Evolutionary conservation across 2,329 filamentous ascomycete species (phyloP).

Genomic region (Exophiala sp.): DNA sequence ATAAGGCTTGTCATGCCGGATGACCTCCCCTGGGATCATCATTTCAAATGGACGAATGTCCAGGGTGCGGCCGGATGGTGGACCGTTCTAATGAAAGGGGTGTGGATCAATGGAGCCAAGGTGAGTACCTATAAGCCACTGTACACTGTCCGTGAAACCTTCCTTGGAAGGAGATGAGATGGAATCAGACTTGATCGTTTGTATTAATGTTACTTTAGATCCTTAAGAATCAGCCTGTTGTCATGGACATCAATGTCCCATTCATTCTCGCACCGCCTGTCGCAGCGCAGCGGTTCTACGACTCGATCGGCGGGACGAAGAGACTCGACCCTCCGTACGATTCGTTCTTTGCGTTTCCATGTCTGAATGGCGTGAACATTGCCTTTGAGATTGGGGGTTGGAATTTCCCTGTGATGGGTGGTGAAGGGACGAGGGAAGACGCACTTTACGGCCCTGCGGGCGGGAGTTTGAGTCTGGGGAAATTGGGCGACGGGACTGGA

Average conservation of each 20-base stretch:
- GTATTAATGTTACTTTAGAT: constrained; percentile 10
- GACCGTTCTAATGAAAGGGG: constrained; percentile 33
- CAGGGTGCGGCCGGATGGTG: constrained; percentile 35
- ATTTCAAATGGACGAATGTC: constrained; percentile 33
- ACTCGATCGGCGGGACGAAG: constrained; percentile 22
- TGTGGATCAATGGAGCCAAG: constrained; percentile 33
- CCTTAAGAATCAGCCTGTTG: constrained; percentile 33
- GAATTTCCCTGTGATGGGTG: constrained; percentile 19
- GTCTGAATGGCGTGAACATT: constrained; percentile 22
- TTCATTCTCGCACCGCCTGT: constrained; percentile 26
- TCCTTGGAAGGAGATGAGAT: not conserved
- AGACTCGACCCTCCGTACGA: constrained; percentile 12
- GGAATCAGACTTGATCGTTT: not conserved
- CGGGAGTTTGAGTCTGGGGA: constrained; percentile 25
- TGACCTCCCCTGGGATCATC: constrained; percentile 20
- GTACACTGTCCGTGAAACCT: too few species aligned
- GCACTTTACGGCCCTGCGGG: constrained; percentile 21
- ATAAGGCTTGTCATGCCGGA: constrained; percentile 8
- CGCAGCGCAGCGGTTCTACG: constrained; percentile 19
- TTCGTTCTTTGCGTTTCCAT: constrained; percentile 25
- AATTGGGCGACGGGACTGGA: constrained; percentile 13
- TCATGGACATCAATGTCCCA: constrained; percentile 30
- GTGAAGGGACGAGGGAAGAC: constrained; percentile 13
- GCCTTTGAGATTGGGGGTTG: constrained; percentile 24
- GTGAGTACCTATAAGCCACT: not conserved